phyloP scores from a whole-genome alignment of 2,329 filamentous ascomycete genomes.

The Xylariaceae sp. region DNA sequence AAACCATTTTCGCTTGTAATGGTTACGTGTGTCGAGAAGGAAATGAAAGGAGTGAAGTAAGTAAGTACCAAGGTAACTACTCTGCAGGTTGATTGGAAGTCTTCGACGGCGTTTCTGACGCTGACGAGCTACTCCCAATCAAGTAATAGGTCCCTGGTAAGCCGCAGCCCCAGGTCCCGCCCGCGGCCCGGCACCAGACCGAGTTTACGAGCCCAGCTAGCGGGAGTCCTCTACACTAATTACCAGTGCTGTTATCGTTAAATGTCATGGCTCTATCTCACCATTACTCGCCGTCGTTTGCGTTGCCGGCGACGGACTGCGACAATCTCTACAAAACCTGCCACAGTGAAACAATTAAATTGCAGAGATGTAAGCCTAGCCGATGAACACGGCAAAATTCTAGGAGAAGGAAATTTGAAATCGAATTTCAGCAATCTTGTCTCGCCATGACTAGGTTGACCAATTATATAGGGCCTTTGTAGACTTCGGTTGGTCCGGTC shows the following conservation, averaged over 20 bases:
- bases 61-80: neutral
- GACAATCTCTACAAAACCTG: neutral
- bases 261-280: too few species aligned
- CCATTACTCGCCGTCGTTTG: neutral
- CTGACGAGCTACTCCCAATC: constrained; percentile 13
- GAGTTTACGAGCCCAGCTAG: neutral
- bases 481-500: constrained; percentile 16
- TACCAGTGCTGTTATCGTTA: too few species aligned
- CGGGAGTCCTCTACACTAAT: neutral
- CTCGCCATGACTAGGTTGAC: neutral
- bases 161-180: constrained; percentile 5
- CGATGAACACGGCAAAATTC: neutral
- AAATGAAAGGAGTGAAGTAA: neutral
- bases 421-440: neutral
- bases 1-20: neutral
- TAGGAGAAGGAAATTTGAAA: neutral
- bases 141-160: constrained; percentile 20
- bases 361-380: neutral
- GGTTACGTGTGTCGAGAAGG: neutral
- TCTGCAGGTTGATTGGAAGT: neutral
- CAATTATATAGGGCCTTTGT: constrained; percentile 2
- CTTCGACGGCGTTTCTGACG: neutral
- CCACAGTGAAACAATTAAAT: neutral
- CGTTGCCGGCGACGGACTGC: neutral
- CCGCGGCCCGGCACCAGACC: neutral